phyloP scores from a whole-genome alignment of 148 eudicot genomes.

The Polygonum maritimum region DNA sequence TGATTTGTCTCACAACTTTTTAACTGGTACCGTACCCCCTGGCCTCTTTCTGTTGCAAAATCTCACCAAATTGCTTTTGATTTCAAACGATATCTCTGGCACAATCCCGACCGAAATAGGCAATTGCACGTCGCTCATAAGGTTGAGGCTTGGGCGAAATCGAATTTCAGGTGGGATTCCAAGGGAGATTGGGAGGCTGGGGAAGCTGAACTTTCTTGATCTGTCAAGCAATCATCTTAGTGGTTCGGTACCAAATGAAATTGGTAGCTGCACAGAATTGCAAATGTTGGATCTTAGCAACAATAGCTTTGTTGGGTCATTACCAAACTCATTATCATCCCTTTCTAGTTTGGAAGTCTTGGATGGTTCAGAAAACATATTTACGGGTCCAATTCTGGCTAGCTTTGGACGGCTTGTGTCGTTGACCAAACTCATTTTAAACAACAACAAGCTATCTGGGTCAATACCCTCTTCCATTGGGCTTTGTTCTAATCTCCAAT shows the following conservation, averaged over 20 bases:
- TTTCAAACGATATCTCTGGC: slow-evolving; percentile 71
- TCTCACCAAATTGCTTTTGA: slow-evolving; percentile 55
- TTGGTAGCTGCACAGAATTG: slow-evolving; percentile 49
- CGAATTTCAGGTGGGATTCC: slow-evolving; percentile 52
- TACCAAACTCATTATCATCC: slow-evolving; percentile 53
- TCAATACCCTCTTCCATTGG: slow-evolving; percentile 58
- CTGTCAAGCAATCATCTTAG: slow-evolving; percentile 50
- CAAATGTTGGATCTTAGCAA: slow-evolving; percentile 56
- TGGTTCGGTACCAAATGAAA: slow-evolving; percentile 57
- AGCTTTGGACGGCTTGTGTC: slow-evolving; percentile 58
- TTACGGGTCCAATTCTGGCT: slow-evolving; percentile 48
- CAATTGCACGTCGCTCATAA: slow-evolving; percentile 32
- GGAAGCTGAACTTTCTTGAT: slow-evolving; percentile 60
- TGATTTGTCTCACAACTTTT: slow-evolving; percentile 60
- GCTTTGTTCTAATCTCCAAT: slow-evolving; percentile 51
- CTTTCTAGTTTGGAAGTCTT: slow-evolving; percentile 48
- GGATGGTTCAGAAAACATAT: slow-evolving; percentile 50
- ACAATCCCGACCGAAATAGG: slow-evolving; percentile 49
- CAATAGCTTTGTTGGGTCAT: slow-evolving; percentile 34
- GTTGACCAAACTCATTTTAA: slow-evolving; percentile 46
- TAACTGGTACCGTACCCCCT: slow-evolving; percentile 51
- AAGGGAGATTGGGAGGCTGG: slow-evolving; percentile 43
- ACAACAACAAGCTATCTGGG: slow-evolving; percentile 46
- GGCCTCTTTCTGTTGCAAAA: slow-evolving; percentile 50
- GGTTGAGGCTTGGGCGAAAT: slow-evolving; percentile 44